Conservation (phyloP, 1,139 yeast species). For the Magnusiomyces sp. region DNA sequence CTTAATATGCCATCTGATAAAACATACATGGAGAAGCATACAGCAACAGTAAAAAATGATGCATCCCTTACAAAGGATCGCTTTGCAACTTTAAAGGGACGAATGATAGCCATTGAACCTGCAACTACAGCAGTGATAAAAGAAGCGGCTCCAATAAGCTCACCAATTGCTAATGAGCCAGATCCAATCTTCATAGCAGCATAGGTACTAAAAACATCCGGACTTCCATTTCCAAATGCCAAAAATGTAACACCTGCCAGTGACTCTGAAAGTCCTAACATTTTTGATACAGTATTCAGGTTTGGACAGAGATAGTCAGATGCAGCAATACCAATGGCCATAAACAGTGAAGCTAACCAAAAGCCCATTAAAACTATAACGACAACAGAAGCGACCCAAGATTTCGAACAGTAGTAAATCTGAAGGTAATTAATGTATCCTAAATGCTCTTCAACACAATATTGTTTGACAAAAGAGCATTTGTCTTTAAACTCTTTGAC, state of each 20-base stretch:
- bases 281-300: slow-evolving; percentile 50
- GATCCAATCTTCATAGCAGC: slow-evolving; percentile 65
- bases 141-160: slow-evolving; percentile 75
- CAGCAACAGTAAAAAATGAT: slow-evolving; percentile 43
- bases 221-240: slow-evolving; percentile 89
- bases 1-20: slow-evolving; percentile 41
- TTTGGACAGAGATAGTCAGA: slow-evolving; percentile 72
- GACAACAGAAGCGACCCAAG: slow-evolving; percentile 15
- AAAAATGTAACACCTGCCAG: slow-evolving; percentile 80
- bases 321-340: slow-evolving; percentile 63
- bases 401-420: slow-evolving; percentile 28
- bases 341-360: slow-evolving; percentile 41
- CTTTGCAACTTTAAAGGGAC: slow-evolving; percentile 54
- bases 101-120: slow-evolving; percentile 62
- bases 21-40: slow-evolving; percentile 36
- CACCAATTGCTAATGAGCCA: slow-evolving; percentile 77
- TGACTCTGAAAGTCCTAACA: slow-evolving; percentile 60
- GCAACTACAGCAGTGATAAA: slow-evolving; percentile 69
- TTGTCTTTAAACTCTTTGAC: slow-evolving; percentile 22
- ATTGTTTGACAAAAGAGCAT: slow-evolving; percentile 28
- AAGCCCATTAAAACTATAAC: slow-evolving; percentile 15
- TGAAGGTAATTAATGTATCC: slow-evolving; percentile 29
- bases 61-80: slow-evolving; percentile 48
- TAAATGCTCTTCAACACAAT: slow-evolving; percentile 26
- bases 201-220: slow-evolving; percentile 80